These are phyloP conservation scores for Exophiala sp. DNA, from an alignment of 2,329 filamentous ascomycete species.

Conservation along the genomic window DNA sequence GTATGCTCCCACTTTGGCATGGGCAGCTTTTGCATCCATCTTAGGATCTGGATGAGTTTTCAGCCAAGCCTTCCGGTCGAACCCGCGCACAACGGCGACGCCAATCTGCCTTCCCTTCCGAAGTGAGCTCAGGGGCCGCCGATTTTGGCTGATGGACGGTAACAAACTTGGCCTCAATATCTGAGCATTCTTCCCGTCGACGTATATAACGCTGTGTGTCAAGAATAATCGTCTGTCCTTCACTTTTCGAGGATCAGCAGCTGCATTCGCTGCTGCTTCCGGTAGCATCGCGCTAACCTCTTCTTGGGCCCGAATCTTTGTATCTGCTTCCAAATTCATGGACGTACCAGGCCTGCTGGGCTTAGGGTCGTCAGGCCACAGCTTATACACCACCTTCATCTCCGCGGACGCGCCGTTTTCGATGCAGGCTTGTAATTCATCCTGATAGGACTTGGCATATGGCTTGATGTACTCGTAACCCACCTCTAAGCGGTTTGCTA, in stretches of 20 bases:
- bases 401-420: constrained; percentile 87
- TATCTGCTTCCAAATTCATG: constrained; percentile 35
- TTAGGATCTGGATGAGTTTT: constrained; percentile 60
- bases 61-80: constrained; percentile 74
- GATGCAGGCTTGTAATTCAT: constrained; percentile 84
- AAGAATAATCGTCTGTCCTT: constrained; percentile 53
- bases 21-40: constrained; percentile 39
- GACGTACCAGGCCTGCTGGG: constrained; percentile 37
- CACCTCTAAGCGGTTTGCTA: constrained; percentile 89
- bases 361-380: constrained; percentile 63
- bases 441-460: constrained; percentile 88
- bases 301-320: constrained; percentile 25
- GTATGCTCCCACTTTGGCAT: constrained; percentile 32
- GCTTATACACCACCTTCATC: constrained; percentile 77
- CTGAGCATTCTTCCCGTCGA: constrained; percentile 71
- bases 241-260: constrained; percentile 21
- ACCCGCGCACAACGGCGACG: constrained; percentile 83
- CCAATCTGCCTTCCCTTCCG: constrained; percentile 79
- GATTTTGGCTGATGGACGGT: constrained; percentile 79
- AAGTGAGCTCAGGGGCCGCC: constrained; percentile 78
- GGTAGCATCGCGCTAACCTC: constrained; percentile 8
- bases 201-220: constrained; percentile 82
- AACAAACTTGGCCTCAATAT: constrained; percentile 81
- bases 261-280: constrained; percentile 18
- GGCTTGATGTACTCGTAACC: constrained; percentile 82